These are phyloP conservation scores for Picea engelmannii DNA, from an alignment of 83 land plant genomes.

Conservation along the genomic window DNA sequence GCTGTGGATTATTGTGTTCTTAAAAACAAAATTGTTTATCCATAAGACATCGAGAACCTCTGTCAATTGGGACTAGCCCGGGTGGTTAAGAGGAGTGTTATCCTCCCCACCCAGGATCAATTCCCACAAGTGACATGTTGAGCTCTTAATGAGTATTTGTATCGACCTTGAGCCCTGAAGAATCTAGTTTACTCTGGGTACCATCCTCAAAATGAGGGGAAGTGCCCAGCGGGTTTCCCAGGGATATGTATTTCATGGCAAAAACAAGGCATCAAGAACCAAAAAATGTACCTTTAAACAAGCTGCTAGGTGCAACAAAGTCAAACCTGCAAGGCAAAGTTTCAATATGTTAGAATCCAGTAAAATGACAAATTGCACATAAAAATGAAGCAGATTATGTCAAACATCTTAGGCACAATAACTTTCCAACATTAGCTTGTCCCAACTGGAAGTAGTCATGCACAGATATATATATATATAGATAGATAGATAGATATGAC, in stretches of 20 bases:
- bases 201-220: no score
- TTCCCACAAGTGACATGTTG: no score
- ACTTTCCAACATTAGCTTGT: background rate
- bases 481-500: background rate
- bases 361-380: background rate
- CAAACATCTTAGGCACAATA: background rate
- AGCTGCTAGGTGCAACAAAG: slow-evolving; percentile 87
- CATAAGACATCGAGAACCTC: background rate
- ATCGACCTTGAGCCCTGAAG: no score
- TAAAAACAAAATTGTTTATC: background rate
- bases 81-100: no score
- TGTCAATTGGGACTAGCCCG: no score
- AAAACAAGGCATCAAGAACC: no score
- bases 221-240: no score
- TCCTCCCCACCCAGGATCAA: no score
- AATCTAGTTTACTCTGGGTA: no score
- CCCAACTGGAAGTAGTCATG: background rate
- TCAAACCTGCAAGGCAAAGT: slow-evolving; percentile 71
- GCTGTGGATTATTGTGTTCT: background rate
- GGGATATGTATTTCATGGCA: no score
- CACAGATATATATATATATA: background rate
- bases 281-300: slow-evolving; percentile 55
- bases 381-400: background rate
- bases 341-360: background rate
- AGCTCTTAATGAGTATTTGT: no score